Percentiles rank a stretch among this genome's conserved stretches.
Evolutionary conservation across 1,284 basidiomycete genomes (phyloP).

Genomic region (Ustilago sp.): DNA sequence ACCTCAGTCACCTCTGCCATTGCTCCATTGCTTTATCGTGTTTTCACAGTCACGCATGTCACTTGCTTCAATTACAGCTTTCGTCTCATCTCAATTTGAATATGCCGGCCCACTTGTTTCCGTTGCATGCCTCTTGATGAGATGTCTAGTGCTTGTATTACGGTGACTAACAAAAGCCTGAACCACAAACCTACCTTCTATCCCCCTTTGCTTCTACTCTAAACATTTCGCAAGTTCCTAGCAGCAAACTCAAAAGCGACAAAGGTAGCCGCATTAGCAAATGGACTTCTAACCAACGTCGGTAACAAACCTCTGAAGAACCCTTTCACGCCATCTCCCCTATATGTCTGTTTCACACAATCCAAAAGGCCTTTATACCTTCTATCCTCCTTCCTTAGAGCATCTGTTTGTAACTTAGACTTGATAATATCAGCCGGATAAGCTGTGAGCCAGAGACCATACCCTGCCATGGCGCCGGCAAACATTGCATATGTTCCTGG

Average conservation of each 20-base stretch:
- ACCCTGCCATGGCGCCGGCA: conserved; percentile 61
- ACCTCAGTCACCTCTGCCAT: not conserved
- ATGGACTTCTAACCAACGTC: conserved; percentile 80
- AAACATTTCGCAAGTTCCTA: conserved; percentile 36
- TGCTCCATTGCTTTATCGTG: too few relatives aligned
- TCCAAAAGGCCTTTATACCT: conserved; percentile 85
- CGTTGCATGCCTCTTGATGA: not conserved
- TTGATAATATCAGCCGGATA: conserved; percentile 96
- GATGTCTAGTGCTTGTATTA: not conserved
- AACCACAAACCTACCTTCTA: not conserved
- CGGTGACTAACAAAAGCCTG: not conserved
- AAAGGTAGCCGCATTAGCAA: conserved; percentile 68
- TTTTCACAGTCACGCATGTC: not conserved
- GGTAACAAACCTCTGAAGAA: conserved; percentile 91
- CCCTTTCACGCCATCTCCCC: conserved; percentile 82
- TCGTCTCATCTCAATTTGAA: too few relatives aligned
- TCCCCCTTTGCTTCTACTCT: not conserved
- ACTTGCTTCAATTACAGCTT: not conserved
- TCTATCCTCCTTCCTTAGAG: conserved; percentile 70
- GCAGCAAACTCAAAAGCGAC: conserved; percentile 63
- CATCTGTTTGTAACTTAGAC: conserved; percentile 91
- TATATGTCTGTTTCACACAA: conserved; percentile 84
- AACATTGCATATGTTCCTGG: conserved; percentile 60
- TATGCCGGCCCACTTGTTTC: not conserved
- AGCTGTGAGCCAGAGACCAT: conserved; percentile 72